phyloP scores from a whole-genome alignment of 441 rosid genomes.

The Corymbia calophylla region DNA sequence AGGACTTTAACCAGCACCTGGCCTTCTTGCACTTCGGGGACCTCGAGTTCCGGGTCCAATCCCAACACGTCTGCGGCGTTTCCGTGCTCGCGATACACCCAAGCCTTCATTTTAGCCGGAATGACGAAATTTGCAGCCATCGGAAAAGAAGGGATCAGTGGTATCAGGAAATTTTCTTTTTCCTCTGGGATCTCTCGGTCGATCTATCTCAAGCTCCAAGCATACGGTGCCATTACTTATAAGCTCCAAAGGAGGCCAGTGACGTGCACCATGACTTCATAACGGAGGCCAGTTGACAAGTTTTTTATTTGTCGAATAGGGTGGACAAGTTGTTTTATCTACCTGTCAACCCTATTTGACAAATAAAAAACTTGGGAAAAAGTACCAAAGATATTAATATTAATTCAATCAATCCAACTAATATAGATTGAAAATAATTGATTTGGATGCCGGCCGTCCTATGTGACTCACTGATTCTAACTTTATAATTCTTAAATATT shows the following conservation, averaged over 20 bases:
- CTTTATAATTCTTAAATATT: too few relatives aligned
- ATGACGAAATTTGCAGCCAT: not conserved
- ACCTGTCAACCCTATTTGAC: too few relatives aligned
- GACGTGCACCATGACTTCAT: not conserved
- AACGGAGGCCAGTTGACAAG: not conserved
- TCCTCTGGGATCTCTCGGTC: not conserved
- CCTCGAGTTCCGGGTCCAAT: conserved; percentile 50
- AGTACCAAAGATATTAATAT: too few relatives aligned
- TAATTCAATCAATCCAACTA: too few relatives aligned
- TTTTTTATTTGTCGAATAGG: too few relatives aligned
- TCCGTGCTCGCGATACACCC: not conserved
- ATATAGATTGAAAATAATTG: too few relatives aligned
- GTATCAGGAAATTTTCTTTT: not conserved
- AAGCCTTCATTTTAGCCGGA: not conserved
- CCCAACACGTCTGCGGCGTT: conserved; percentile 44
- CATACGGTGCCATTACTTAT: not conserved
- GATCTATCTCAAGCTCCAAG: not conserved
- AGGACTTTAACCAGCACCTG: conserved; percentile 71
- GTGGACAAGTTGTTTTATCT: too few relatives aligned
- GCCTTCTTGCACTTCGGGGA: conserved; percentile 63
- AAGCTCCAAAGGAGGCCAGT: not conserved
- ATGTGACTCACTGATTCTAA: too few relatives aligned
- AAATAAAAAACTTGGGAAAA: too few relatives aligned
- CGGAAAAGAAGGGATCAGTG: not conserved
- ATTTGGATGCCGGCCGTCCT: too few relatives aligned